phyloP scores from a whole-genome alignment of 2,329 filamentous ascomycete species.

The Colletotrichum sp. region DNA sequence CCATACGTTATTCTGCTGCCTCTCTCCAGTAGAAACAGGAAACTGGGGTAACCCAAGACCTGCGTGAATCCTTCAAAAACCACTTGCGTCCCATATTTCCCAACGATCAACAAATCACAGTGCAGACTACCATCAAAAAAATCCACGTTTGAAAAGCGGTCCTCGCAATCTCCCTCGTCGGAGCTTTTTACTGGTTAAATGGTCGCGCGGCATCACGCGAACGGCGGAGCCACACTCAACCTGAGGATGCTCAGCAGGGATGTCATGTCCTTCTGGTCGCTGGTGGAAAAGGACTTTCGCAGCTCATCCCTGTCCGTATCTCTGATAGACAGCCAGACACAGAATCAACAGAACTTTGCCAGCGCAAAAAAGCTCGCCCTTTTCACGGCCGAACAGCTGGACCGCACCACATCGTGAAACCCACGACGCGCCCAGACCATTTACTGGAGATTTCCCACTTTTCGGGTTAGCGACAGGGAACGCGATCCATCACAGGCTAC shows the following conservation, averaged over 20 bases:
- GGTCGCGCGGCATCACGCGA: neutral
- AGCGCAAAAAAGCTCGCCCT: neutral
- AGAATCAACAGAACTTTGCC: neutral
- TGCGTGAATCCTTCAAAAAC: neutral
- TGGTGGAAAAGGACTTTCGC: accelerated
- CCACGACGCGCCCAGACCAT: neutral
- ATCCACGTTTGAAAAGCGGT: neutral
- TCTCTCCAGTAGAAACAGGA: neutral
- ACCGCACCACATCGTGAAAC: neutral
- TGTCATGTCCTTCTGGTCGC: neutral
- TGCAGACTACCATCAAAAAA: neutral
- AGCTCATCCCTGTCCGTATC: neutral
- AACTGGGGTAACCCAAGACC: neutral
- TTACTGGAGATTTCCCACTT: neutral
- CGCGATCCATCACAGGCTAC: neutral
- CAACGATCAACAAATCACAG: neutral
- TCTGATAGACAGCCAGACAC: neutral
- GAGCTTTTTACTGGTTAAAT: neutral
- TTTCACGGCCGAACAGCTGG: neutral
- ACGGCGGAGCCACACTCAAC: neutral
- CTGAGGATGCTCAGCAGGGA: neutral
- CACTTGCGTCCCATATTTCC: neutral
- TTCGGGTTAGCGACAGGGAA: neutral
- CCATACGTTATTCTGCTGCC: neutral
- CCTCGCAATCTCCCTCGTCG: neutral